Percentiles rank a stretch among this genome's conserved stretches.
Conservation (phyloP, 1,284 basidiomycete species). For the Fomitopsis pinicola region DNA sequence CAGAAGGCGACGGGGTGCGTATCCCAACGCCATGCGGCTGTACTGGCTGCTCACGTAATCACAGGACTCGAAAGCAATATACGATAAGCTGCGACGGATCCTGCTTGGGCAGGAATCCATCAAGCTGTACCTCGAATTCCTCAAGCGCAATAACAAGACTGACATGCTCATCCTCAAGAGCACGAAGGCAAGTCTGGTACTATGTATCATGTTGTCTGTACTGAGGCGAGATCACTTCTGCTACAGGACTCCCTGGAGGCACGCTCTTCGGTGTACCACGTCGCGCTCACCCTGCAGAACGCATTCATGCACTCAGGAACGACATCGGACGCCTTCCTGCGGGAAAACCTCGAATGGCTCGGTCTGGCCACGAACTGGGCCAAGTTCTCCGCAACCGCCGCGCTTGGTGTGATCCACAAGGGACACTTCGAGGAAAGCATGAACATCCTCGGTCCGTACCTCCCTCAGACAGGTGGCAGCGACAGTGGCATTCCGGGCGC, state of each 20-base stretch:
- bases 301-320: conserved; percentile 96
- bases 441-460: conserved; percentile 90
- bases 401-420: conserved; percentile 94
- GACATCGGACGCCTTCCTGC: conserved; percentile 87
- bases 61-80: conserved; percentile 57
- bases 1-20: conserved; percentile 60
- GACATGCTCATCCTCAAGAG: conserved; percentile 89
- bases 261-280: conserved; percentile 94
- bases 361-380: conserved; percentile 94
- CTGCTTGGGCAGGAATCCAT: conserved; percentile 87
- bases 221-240: background rate
- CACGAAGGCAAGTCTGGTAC: conserved; percentile 62
- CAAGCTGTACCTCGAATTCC: conserved; percentile 89
- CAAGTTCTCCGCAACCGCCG: conserved; percentile 94
- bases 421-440: conserved; percentile 92
- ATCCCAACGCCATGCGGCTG: conserved; percentile 2
- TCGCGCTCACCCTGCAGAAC: conserved; percentile 91
- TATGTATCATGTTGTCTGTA: background rate
- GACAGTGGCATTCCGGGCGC: conserved; percentile 71
- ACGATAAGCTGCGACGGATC: conserved; percentile 75
- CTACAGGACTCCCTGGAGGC: conserved; percentile 84
- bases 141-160: conserved; percentile 89
- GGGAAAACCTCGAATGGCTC: conserved; percentile 95
- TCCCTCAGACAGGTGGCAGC: conserved; percentile 67
- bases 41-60: conserved; percentile 10